A percentile compares a stretch with the other conserved stretches of the same genome.
Evolutionary conservation across 2,329 filamentous ascomycete species (phyloP).

Genomic region (Exophiala oligosperma): DNA sequence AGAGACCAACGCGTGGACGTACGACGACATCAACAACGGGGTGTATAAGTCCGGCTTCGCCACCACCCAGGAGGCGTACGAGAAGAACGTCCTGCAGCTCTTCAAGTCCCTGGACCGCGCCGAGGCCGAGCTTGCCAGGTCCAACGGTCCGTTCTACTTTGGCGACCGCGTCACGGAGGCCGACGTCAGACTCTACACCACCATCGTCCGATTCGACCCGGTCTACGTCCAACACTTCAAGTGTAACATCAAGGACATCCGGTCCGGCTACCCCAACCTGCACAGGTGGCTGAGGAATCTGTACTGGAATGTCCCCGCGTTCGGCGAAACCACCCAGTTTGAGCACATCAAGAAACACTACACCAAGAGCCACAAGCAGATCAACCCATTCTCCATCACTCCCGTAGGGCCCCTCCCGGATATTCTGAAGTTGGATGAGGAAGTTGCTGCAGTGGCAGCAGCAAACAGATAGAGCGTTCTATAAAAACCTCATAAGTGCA

Average conservation of each 20-base stretch:
- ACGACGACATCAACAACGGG: slow-evolving; percentile 59
- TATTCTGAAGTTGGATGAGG: slow-evolving; percentile 74
- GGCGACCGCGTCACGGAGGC: slow-evolving; percentile 76
- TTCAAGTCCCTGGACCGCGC: slow-evolving; percentile 76
- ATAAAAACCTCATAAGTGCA: no score
- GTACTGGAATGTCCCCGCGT: slow-evolving; percentile 81
- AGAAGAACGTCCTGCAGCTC: slow-evolving; percentile 67
- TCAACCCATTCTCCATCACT: slow-evolving; percentile 70
- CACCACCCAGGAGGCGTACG: slow-evolving; percentile 79
- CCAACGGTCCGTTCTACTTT: slow-evolving; percentile 67
- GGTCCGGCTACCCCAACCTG: slow-evolving; percentile 76
- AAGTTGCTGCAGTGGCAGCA: slow-evolving; percentile 61
- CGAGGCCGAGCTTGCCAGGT: slow-evolving; percentile 66
- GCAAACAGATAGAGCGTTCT: slow-evolving; percentile 24
- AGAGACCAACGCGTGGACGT: slow-evolving; percentile 76
- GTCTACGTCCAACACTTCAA: slow-evolving; percentile 83
- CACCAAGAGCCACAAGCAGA: slow-evolving; percentile 65
- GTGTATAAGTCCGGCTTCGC: slow-evolving; percentile 72
- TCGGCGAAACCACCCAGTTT: slow-evolving; percentile 81
- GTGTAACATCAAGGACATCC: slow-evolving; percentile 82
- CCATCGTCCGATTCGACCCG: slow-evolving; percentile 69
- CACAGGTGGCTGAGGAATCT: slow-evolving; percentile 79
- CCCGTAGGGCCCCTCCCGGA: slow-evolving; percentile 82
- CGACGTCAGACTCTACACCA: slow-evolving; percentile 75
- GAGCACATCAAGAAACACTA: slow-evolving; percentile 89